phyloP scores from a whole-genome alignment of 768 basidiomycete species.

The Rhizopogon vulgaris region DNA sequence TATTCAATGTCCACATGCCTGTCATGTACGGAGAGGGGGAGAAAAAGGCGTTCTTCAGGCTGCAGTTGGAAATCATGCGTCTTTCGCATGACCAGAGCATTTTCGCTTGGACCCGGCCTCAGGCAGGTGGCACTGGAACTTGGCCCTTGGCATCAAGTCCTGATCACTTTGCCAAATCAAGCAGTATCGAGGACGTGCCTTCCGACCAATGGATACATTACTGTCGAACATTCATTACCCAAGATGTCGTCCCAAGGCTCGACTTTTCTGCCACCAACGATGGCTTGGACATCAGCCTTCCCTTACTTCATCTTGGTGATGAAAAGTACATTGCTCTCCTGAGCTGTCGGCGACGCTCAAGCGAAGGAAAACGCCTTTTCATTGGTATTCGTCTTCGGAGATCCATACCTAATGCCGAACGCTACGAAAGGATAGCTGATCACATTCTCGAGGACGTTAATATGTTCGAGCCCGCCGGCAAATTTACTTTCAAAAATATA shows the following conservation, averaged over 20 bases:
- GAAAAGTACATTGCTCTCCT: background rate
- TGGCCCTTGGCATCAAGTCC: background rate
- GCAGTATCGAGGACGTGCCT: background rate
- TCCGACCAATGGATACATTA: background rate
- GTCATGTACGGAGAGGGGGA: conserved; percentile 20
- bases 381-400: background rate
- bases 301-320: background rate
- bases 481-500: background rate
- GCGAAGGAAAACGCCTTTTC: background rate
- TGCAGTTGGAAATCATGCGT: conserved; percentile 8
- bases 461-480: background rate
- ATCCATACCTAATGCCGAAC: background rate
- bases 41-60: conserved; percentile 15
- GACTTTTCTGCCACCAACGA: background rate
- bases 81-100: conserved; percentile 9
- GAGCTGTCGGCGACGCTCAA: background rate
- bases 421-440: background rate
- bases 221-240: background rate
- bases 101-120: conserved; percentile 1
- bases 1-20: conserved; percentile 16
- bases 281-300: background rate
- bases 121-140: background rate
- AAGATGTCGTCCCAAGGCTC: background rate
- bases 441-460: background rate
- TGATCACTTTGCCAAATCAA: background rate